Evolutionary conservation across 148 eudicot species (phyloP).

Genomic region (Rhododendron vialii): DNA sequence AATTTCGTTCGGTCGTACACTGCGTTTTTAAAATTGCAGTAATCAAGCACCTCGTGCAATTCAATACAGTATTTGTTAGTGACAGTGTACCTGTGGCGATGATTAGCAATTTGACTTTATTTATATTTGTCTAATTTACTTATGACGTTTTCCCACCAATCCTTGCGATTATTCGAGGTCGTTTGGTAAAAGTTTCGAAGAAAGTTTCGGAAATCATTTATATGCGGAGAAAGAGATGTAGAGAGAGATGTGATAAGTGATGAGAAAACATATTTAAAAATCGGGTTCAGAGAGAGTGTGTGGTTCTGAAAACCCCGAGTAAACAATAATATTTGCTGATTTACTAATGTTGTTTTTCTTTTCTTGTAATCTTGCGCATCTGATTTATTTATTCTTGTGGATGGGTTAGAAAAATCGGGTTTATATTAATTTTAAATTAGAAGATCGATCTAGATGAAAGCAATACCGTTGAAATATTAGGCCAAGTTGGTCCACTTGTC

Average conservation of each 20-base stretch:
- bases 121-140: background rate
- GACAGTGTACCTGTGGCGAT: background rate
- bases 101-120: background rate
- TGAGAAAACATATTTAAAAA: too few relatives aligned
- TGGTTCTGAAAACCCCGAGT: background rate
- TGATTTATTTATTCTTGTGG: background rate
- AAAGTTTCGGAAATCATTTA: too few relatives aligned
- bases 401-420: background rate
- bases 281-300: background rate
- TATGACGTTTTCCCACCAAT: background rate
- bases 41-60: background rate
- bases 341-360: background rate
- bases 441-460: background rate
- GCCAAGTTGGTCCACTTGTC: background rate
- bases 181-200: too few relatives aligned
- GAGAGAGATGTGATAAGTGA: too few relatives aligned
- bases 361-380: background rate
- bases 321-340: too few relatives aligned
- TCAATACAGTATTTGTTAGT: background rate
- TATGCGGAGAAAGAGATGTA: too few relatives aligned
- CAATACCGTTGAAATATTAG: background rate
- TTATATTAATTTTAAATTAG: background rate
- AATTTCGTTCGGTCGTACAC: background rate
- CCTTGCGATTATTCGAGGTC: background rate
- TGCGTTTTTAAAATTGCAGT: background rate